Base-by-base conservation (phyloP, 306 rosid species). In the Mimosa pudica region DNA sequence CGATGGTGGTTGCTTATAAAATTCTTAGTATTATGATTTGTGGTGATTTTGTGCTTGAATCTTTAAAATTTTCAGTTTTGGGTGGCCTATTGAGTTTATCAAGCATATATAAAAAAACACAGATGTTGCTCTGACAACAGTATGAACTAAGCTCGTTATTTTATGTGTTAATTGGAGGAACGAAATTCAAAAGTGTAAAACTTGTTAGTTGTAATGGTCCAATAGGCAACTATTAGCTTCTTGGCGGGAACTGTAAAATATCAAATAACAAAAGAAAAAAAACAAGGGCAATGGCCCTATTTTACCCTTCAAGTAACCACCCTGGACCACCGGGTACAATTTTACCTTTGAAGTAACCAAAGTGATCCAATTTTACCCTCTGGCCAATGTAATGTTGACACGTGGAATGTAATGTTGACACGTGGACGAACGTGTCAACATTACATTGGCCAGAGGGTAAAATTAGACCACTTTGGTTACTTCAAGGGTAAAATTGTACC, bases 31-130 rank as follows among this genome's bases (percentile, higher is more conserved):
- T 24, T 0, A 0, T 0, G 42, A 38, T 38, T 38, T 38, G 42
- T 38, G 42, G 42, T 3, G 41, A 6, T 17, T 12, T 45, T 38
- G 6, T 46, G 74, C 33, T 24, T 70, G 10, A 46, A 20, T 46
- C 74, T 69, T 45, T 45, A 38, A 38, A 70, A 10, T 44, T 32
- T 70, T 44, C 36, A 24, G 12, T 18, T 46, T 46, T 11, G 18
- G 8, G 55, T 45, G 74, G 36, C 58, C 11, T 46, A 20, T 55
- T 67, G 12, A 68, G 48, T 35, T 69, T 79, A 61, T 68, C 44
- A 42, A 44, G 32, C 1, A n/a, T 68, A 68, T 68, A 33, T 45
- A 41, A 33, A 52, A 52, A 5, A 7, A 33, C 35, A 51, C 5
- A 2, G 33, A 66, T 67, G 14, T 41, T 51, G 38, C 69, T 44